Percentiles rank a stretch among this genome's conserved stretches.
phyloP scores from a whole-genome alignment of 805 yeast species.

The Cyberlindnera sargentensis region DNA sequence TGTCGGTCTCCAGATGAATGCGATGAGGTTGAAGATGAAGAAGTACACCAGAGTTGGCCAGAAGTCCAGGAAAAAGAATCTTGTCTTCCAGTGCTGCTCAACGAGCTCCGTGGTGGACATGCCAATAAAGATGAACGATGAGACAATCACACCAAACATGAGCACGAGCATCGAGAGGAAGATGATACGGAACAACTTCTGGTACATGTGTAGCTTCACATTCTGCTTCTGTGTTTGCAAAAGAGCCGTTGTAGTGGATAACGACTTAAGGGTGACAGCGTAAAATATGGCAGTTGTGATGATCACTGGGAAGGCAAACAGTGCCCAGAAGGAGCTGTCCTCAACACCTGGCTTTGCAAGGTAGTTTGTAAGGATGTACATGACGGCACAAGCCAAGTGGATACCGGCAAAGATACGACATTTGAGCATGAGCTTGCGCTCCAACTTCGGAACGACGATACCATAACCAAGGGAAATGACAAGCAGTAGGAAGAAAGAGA shows the following conservation, averaged over 20 bases:
- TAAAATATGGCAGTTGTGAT: conserved; percentile 68
- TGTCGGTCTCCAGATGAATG: conserved; percentile 96
- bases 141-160: conserved; percentile 61
- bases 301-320: conserved; percentile 60
- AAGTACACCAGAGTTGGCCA: conserved; percentile 92
- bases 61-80: conserved; percentile 84
- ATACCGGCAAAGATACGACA: conserved; percentile 52
- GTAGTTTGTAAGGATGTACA: conserved; percentile 50
- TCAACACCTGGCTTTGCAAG: conserved; percentile 43
- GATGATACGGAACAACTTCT: conserved; percentile 65
- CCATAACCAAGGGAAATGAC: conserved; percentile 92
- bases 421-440: conserved; percentile 64
- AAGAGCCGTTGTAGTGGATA: conserved; percentile 66
- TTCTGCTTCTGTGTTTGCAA: conserved; percentile 83
- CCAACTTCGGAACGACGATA: conserved; percentile 81
- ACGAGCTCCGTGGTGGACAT: conserved; percentile 71
- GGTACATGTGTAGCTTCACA: conserved; percentile 85
- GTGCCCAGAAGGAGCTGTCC: conserved; percentile 19
- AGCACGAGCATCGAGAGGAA: conserved; percentile 65
- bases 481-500: conserved; percentile 79
- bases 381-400: conserved; percentile 48
- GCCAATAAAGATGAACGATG: conserved; percentile 64
- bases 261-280: conserved; percentile 62
- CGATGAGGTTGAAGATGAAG: conserved; percentile 72
- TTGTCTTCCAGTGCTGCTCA: conserved; percentile 86